Base-by-base conservation (phyloP, 306 rosid genomes). In the Cucurbita pepo region DNA sequence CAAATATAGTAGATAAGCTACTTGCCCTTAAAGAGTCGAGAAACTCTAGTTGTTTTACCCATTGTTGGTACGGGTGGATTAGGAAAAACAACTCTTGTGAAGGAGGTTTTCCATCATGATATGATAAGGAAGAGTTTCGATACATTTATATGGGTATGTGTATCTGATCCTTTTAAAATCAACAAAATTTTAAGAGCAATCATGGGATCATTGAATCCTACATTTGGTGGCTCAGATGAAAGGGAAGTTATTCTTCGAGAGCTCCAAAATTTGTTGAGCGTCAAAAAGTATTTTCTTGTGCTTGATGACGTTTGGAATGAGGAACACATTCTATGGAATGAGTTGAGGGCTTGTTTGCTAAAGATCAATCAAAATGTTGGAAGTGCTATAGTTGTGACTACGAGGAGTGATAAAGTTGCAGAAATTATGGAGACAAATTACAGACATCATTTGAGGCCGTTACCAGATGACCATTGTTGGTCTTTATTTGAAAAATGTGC, bases 221-320 rank as follows among this genome's bases (percentile, higher is more conserved):
- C 0, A 4, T 34, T 36, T 10, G 64, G 15, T n/a, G 52, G 63
- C 4, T 10, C 51, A 18, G 53, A 53, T 59, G 22, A 48, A 3
- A 34, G 34, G 38, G 73, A 75, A 8, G 77, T 67, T 8, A n/a
- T 70, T 7, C 71, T 66, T 48, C 43, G 18, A 54, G 16, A n/a
- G 36, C 73, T 75, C 3, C 48, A 62, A 12, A 51, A 36, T 5
- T 3, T 51, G 57, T 54, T 76, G 72, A 38, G 54, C 4, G 69
- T 8, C 3, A 80, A 71, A 36, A 80, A 34, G 15, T 80, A 61
- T 21, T 48, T 79, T 44, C 77, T 75, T 2, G 66, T 79, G 21
- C 73, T 79, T 0, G 82, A 79, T 59, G 82, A 79, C 70, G 61
- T 75, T 9, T 80, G 79, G 83, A 76, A 75, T 22, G 79, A 80